Conservation (phyloP, 768 basidiomycete genomes). For the Serpula lacrymans region DNA sequence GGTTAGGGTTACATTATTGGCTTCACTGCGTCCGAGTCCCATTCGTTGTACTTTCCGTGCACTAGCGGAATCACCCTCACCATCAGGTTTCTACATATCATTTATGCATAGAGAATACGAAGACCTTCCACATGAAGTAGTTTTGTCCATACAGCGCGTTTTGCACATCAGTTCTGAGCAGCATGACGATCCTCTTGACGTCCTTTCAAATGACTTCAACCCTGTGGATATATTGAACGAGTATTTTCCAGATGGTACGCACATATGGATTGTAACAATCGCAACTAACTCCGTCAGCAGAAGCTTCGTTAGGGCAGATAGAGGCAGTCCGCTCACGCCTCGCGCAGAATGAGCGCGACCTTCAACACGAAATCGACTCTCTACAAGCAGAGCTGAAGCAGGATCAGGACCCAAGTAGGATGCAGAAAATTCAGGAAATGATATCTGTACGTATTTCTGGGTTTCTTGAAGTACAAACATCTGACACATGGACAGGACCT, state of each 20-base stretch:
- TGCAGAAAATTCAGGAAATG: constrained; percentile 93
- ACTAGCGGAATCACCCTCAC: constrained; percentile 4
- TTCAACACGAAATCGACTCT: constrained; percentile 68
- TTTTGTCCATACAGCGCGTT: constrained; percentile 68
- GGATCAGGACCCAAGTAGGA: constrained; percentile 84
- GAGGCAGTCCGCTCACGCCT: constrained; percentile 69
- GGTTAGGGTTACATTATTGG: too few species aligned
- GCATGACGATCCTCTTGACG: constrained; percentile 55
- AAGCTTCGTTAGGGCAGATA: constrained; percentile 70
- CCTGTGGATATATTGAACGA: constrained; percentile 51
- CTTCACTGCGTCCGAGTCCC: too few species aligned
- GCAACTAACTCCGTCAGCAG: constrained; percentile 36
- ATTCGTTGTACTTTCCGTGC: not conserved
- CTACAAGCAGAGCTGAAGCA: constrained; percentile 64
- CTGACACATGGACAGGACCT: constrained; percentile 60
- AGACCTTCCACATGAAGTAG: constrained; percentile 63
- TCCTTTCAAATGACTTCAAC: constrained; percentile 54
- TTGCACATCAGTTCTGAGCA: constrained; percentile 49
- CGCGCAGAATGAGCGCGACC: constrained; percentile 60
- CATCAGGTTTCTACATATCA: constrained; percentile 7
- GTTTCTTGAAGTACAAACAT: not conserved
- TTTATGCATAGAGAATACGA: constrained; percentile 21
- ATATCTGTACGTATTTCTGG: constrained; percentile 69
- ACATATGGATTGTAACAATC: constrained; percentile 3
- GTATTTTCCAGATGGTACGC: constrained; percentile 77